Base-by-base conservation (phyloP, 345 rosid species). In the Gossypium rotundifolium region DNA sequence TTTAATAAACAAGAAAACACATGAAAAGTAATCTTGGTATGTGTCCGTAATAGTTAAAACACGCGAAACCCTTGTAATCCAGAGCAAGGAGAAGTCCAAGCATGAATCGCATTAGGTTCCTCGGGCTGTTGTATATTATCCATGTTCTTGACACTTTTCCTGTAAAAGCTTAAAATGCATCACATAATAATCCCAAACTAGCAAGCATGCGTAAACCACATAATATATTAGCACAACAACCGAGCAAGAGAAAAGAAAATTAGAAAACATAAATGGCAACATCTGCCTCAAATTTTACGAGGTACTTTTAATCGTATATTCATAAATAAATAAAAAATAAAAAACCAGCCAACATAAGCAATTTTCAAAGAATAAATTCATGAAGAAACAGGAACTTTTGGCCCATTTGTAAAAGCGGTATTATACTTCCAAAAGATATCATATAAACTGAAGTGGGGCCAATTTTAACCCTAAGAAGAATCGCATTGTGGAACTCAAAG, bases 401-500 rank as follows among this genome's bases (percentile, higher is more conserved):
- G 22, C 44, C 48, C 51, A 33, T n/a, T 23, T 14, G 40, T 53
- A 52, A 17, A 18, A 64, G 0, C n/a, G 60, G 49, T 11, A 65
- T 25, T 49, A 40, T 10, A 75, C 64, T 11, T 72, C 70, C 73
- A 74, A 55, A 71, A 80, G 62, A 67, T 67, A 82, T 49, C 55
- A 71, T 74, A 58, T 73, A 78, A 73, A 94, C 98, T 94, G 98
- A 82, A 91, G 84, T 9, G 98, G 98, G 20, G 98, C 90, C 85
- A 94, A 86, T 77, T 91, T 85, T 72, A 94, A 84, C 77, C 98
- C 98, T n/a, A n/a, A n/a, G n/a, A n/a, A n/a, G 78, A 81, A 92
- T 97, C 80, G 98, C 97, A 84, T 94, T 94, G 80, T 92, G 98
- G 87, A 94, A 94, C 85, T 94, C 98, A n/a, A n/a, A 98, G 95